phyloP scores from a whole-genome alignment of 345 rosid genomes.

The Moringa oleifera region DNA sequence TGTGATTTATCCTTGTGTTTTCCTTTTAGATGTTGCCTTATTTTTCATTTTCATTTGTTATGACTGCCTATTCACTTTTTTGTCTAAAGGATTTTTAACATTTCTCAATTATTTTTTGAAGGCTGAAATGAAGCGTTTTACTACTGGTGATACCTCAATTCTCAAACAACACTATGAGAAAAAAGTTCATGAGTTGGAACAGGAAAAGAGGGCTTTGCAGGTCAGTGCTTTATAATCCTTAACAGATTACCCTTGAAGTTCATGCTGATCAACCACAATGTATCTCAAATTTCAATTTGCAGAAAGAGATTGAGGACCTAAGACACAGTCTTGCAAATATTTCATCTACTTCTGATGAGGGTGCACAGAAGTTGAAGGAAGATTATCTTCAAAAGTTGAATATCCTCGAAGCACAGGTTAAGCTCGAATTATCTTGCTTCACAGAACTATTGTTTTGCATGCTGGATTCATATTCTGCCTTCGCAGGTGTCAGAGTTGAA shows the following conservation, averaged over 20 bases:
- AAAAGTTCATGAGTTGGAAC: slow-evolving; percentile 83
- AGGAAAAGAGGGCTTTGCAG: slow-evolving; percentile 76
- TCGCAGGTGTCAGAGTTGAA: slow-evolving; percentile 76
- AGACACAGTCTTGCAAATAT: slow-evolving; percentile 64
- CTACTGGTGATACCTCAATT: slow-evolving; percentile 70
- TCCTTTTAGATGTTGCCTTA: background rate
- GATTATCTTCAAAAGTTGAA: slow-evolving; percentile 86
- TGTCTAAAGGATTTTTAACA: background rate
- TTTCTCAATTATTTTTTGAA: slow-evolving; percentile 23
- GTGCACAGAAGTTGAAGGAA: slow-evolving; percentile 79
- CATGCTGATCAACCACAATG: background rate
- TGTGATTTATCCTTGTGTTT: no score
- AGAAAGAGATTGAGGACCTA: slow-evolving; percentile 91
- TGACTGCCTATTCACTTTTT: no score
- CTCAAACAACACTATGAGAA: slow-evolving; percentile 92
- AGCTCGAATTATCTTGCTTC: slow-evolving; percentile 11
- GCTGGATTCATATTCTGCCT: slow-evolving; percentile 5
- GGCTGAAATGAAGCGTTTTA: slow-evolving; percentile 93
- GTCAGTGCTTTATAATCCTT: slow-evolving; percentile 31
- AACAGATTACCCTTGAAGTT: slow-evolving; percentile 3
- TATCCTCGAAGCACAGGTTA: slow-evolving; percentile 83
- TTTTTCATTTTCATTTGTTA: background rate
- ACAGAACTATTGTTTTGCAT: slow-evolving; percentile 5
- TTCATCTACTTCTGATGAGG: slow-evolving; percentile 69
- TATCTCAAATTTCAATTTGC: slow-evolving; percentile 23